phyloP scores from a whole-genome alignment of 2,329 filamentous ascomycete species.

The Arthrobotrys iridis region DNA sequence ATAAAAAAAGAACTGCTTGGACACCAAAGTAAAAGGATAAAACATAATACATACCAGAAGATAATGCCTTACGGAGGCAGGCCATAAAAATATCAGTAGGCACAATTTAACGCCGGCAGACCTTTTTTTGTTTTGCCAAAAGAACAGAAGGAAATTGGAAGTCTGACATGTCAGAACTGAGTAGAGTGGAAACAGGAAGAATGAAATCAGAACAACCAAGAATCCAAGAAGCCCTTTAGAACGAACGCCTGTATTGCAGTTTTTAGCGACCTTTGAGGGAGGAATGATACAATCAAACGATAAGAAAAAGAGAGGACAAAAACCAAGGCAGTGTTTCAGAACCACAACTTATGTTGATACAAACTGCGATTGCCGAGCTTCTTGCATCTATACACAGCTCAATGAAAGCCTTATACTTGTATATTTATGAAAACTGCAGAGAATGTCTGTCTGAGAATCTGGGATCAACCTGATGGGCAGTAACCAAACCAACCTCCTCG shows the following conservation, averaged over 20 bases:
- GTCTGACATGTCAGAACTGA: not conserved
- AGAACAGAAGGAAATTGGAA: not conserved
- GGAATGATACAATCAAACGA: not conserved
- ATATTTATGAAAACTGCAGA: not conserved
- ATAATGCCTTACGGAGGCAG: conserved; percentile 8
- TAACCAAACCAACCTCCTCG: conserved; percentile 81
- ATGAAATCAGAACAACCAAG: not conserved
- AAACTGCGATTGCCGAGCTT: not conserved
- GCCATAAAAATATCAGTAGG: conserved; percentile 13
- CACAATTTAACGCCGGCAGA: conserved; percentile 39
- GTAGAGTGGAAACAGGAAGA: not conserved
- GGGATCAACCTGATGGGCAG: conserved; percentile 16
- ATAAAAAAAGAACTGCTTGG: conserved; percentile 11
- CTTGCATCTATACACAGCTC: not conserved
- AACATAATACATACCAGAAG: conserved; percentile 21
- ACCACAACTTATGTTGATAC: not conserved
- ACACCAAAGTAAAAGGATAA: not conserved
- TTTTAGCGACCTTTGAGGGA: conserved; percentile 6
- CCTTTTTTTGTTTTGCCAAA: conserved; percentile 14
- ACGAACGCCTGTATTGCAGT: conserved; percentile 30
- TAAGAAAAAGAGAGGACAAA: not conserved
- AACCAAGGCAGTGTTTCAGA: not conserved
- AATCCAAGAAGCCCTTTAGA: conserved; percentile 6
- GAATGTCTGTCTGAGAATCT: not conserved
- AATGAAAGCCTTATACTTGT: not conserved